phyloP scores from a whole-genome alignment of 768 basidiomycete species.

The Gloeophyllum trabeum region DNA sequence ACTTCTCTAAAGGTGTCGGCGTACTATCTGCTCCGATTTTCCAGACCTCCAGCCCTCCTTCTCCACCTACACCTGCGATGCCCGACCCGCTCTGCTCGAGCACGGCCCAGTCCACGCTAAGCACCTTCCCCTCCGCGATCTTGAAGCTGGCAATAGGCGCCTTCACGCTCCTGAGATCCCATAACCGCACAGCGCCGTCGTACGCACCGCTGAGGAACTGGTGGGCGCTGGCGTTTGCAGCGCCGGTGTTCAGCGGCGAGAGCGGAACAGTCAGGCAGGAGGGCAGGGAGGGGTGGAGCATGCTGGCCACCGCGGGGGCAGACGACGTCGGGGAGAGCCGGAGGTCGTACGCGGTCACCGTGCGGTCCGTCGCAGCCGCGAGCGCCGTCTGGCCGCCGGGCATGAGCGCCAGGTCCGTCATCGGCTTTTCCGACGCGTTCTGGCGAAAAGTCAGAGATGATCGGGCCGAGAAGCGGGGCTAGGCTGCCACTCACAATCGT shows the following conservation, averaged over 20 bases:
- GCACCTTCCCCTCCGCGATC: constrained; percentile 46
- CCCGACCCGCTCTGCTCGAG: constrained; percentile 17
- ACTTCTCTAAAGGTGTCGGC: no score
- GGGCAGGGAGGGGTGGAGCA: constrained; percentile 58
- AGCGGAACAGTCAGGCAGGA: constrained; percentile 36
- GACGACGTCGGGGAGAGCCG: constrained; percentile 28
- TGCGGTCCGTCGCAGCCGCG: constrained; percentile 66
- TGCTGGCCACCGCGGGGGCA: constrained; percentile 23
- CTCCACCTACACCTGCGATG: constrained; percentile 47
- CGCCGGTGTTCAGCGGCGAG: no score
- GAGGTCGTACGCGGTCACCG: constrained; percentile 59
- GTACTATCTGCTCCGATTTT: constrained; percentile 31
- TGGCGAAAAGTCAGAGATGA: constrained; percentile 15
- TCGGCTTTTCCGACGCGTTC: constrained; percentile 65
- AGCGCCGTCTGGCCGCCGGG: constrained; percentile 33
- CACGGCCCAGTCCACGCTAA: constrained; percentile 44
- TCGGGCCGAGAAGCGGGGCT: background rate
- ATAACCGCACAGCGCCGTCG: constrained; percentile 66
- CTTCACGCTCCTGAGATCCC: constrained; percentile 67
- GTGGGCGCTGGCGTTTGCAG: constrained; percentile 17
- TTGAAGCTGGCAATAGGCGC: constrained; percentile 54
- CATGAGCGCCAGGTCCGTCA: constrained; percentile 49
- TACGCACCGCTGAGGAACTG: constrained; percentile 67
- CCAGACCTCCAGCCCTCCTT: constrained; percentile 59
- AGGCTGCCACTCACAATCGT: constrained; percentile 46